Conservation (phyloP, 2,329 filamentous ascomycete species). For the Neophaeococcomyces aloes region DNA sequence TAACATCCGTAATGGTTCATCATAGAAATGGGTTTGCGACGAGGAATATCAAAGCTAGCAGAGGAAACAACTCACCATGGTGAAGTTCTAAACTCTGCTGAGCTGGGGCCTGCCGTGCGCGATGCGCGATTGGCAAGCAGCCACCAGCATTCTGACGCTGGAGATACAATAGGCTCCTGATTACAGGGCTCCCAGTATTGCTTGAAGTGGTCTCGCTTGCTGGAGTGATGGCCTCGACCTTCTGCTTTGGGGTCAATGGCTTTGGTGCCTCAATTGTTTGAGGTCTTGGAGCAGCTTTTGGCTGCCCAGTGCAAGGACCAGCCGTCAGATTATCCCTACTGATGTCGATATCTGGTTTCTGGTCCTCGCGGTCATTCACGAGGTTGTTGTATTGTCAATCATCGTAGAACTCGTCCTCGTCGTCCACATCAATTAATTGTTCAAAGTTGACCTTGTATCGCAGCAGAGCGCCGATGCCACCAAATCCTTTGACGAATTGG, state of each 20-base stretch:
- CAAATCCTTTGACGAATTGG: slow-evolving; percentile 99
- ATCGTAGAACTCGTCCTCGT: slow-evolving; percentile 83
- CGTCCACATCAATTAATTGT: slow-evolving; percentile 80
- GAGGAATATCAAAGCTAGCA: background rate
- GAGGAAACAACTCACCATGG: slow-evolving; percentile 18
- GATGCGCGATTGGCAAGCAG: slow-evolving; percentile 11
- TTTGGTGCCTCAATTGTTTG: background rate
- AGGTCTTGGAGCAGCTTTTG: slow-evolving; percentile 1
- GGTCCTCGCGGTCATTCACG: slow-evolving; percentile 58
- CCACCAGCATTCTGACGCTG: background rate
- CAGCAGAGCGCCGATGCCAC: slow-evolving; percentile 92
- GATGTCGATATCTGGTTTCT: slow-evolving; percentile 49
- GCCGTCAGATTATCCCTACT: slow-evolving; percentile 45
- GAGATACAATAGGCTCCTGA: background rate
- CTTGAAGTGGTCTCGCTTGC: background rate
- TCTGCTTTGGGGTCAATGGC: slow-evolving; percentile 5
- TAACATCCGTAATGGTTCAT: slow-evolving; percentile 99
- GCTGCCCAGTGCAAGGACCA: slow-evolving; percentile 29
- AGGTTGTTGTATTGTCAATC: slow-evolving; percentile 32
- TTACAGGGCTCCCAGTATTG: background rate
- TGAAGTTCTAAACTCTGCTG: slow-evolving; percentile 17
- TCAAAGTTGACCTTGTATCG: slow-evolving; percentile 99
- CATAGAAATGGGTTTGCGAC: slow-evolving; percentile 42
- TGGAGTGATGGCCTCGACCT: slow-evolving; percentile 4
- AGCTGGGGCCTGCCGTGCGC: slow-evolving; percentile 18